Base-by-base conservation (phyloP, 1,139 yeast species). In the Hemisphaericaspora xylanilytica region DNA sequence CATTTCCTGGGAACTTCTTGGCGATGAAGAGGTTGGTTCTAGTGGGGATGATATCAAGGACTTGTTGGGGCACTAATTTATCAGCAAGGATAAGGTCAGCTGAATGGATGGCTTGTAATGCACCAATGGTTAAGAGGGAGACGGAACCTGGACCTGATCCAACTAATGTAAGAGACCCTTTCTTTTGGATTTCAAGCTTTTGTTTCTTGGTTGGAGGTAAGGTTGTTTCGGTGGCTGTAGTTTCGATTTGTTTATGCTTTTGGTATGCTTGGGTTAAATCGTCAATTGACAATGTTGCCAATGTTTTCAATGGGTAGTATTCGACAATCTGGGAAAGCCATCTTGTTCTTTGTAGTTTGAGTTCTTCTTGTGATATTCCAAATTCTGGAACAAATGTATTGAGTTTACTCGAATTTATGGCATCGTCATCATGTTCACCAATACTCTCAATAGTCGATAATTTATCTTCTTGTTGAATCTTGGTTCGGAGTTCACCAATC, bases 91-190 rank as follows among this genome's bases (percentile, higher is more conserved):
- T 75, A 42, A 87, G 63, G 56, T 90, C 97, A 0, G 97, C 97
- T 0, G 79, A 66, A 46, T 83, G 75, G 24, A 92, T 89, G 32
- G 85, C 90, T 36, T 82, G 78, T 24, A 87, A 58, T 0, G 98
- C 98, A 5, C 95, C 96, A 1, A 87, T 61, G 0, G 97, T 90
- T 22, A 92, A 68, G 51, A 88, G 72, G 2, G 89, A 81, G 0
- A 85, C 79, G 2, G 94, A 80, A 0, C 98, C 98, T 0, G 97
- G 97, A 0, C 98, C 98, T 2, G 96, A 77, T 1, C 98, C 98
- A 12, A 90, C 89, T 21, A 92, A 68, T 2, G 95, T 77, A 10
- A 90, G 82, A 3, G 73, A 51, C 0, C 94, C 96, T 43, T 25
- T 37, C n/a, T 24, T 28, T 10, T 24, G 15, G 22, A 29, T n/a